Conservation (phyloP, 306 rosid species). For the Begonia loranthoides region DNA sequence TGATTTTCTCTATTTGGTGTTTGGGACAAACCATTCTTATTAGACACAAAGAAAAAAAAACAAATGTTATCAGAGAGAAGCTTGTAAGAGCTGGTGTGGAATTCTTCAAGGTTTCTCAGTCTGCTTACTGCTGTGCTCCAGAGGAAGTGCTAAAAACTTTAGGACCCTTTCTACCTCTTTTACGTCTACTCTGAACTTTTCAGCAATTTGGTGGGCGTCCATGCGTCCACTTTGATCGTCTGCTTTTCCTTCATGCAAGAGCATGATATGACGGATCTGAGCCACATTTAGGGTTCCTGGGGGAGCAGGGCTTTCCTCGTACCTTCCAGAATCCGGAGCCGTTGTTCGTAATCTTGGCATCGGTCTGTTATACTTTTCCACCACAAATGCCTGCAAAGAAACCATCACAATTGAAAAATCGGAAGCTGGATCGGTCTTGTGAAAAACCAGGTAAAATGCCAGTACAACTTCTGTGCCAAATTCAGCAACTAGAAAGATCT, state of each 20-base stretch:
- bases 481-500: too few species aligned
- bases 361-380: conserved; percentile 54
- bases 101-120: conserved; percentile 13
- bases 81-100: not conserved
- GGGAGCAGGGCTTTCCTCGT: conserved; percentile 53
- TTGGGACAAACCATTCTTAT: too few species aligned
- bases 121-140: conserved; percentile 34
- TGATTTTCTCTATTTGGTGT: too few species aligned
- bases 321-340: conserved; percentile 40
- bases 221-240: conserved; percentile 64
- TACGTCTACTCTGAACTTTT: conserved; percentile 34
- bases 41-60: too few species aligned
- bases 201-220: conserved; percentile 54
- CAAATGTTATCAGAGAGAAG: too few species aligned
- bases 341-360: conserved; percentile 73
- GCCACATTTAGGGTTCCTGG: conserved; percentile 69
- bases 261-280: conserved; percentile 64
- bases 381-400: conserved; percentile 51
- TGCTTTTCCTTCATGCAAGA: conserved; percentile 69
- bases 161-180: conserved; percentile 41
- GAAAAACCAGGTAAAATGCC: too few species aligned
- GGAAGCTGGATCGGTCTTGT: too few species aligned
- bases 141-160: conserved; percentile 66
- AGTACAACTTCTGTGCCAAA: too few species aligned
- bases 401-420: not conserved